phyloP scores from a whole-genome alignment of 2,329 filamentous ascomycete genomes.

The Didymella sp. region DNA sequence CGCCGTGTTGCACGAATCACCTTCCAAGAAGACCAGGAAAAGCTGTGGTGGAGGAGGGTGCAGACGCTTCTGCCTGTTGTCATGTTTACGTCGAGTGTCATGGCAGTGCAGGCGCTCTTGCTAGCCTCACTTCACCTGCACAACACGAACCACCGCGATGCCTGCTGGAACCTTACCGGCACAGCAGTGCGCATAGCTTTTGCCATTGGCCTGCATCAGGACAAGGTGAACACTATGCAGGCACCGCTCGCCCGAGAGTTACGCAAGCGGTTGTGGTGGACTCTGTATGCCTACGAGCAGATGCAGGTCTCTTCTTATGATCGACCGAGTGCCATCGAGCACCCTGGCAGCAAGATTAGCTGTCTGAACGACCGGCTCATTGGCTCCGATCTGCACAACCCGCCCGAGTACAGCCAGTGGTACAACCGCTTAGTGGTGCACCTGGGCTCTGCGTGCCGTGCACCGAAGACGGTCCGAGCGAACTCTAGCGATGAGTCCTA shows the following conservation, averaged over 20 bases:
- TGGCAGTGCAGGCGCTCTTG: constrained; percentile 53
- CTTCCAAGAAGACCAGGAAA: constrained; percentile 50
- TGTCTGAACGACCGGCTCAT: constrained; percentile 49
- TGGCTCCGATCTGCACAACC: constrained; percentile 39
- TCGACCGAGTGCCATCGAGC: constrained; percentile 54
- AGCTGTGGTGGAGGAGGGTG: constrained; percentile 53
- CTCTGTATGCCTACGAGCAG: constrained; percentile 58
- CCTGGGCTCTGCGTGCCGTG: constrained; percentile 50
- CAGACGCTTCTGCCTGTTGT: constrained; percentile 53
- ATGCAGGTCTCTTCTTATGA: constrained; percentile 55
- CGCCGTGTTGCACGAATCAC: constrained; percentile 45
- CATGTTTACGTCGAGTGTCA: constrained; percentile 53
- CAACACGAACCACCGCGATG: constrained; percentile 55
- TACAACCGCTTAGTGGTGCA: constrained; percentile 48
- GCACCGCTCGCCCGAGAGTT: constrained; percentile 53
- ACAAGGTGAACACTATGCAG: constrained; percentile 46
- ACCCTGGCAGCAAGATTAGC: constrained; percentile 44
- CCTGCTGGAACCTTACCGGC: constrained; percentile 55
- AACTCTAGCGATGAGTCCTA: constrained; percentile 48
- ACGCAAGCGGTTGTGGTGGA: constrained; percentile 62
- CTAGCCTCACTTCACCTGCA: constrained; percentile 55
- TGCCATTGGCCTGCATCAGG: constrained; percentile 55
- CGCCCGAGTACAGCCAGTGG: constrained; percentile 51
- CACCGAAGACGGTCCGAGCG: constrained; percentile 43
- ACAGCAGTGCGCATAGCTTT: constrained; percentile 54